phyloP scores from a whole-genome alignment of 2,329 filamentous ascomycete genomes.

The Microdochium bolleyi region DNA sequence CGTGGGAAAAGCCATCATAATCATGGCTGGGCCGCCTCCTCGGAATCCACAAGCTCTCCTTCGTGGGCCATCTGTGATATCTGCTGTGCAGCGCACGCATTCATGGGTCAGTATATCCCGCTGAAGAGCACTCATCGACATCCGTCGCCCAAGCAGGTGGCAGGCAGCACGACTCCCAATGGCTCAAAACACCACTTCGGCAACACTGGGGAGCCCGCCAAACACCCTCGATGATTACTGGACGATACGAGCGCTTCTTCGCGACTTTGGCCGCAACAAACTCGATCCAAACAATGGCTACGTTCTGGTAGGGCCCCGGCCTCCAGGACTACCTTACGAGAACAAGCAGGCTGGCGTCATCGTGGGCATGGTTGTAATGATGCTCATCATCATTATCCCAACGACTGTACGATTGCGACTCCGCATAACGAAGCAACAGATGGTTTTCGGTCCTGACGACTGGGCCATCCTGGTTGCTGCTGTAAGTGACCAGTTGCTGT shows the following conservation, averaged over 20 bases:
- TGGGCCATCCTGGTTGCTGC: conserved; percentile 6
- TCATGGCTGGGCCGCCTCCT: too few species aligned
- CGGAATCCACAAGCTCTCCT: too few species aligned
- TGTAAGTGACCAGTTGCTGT: conserved; percentile 5
- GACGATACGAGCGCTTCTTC: background rate
- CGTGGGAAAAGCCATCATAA: too few species aligned
- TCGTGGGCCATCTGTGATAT: too few species aligned
- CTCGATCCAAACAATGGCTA: background rate
- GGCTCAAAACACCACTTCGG: background rate
- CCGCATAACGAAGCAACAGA: conserved; percentile 1
- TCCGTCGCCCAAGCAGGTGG: too few species aligned
- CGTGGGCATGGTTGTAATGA: conserved; percentile 4
- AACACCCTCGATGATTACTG: conserved; percentile 1
- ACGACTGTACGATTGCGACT: conserved; percentile 3
- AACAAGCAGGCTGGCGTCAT: conserved; percentile 4
- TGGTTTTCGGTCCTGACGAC: conserved; percentile 5
- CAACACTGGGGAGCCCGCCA: background rate
- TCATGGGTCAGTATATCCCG: too few species aligned
- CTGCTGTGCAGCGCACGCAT: too few species aligned
- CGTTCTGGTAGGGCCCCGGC: background rate
- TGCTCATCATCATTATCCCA: conserved; percentile 2
- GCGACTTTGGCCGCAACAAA: background rate
- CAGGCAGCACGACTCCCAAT: too few species aligned
- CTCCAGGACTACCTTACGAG: background rate
- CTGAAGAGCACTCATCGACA: too few species aligned